Evolutionary conservation across 1,284 basidiomycete species (phyloP), one percentile per base, ranked within the genome.

Genomic region (Caloboletus inedulis): DNA sequence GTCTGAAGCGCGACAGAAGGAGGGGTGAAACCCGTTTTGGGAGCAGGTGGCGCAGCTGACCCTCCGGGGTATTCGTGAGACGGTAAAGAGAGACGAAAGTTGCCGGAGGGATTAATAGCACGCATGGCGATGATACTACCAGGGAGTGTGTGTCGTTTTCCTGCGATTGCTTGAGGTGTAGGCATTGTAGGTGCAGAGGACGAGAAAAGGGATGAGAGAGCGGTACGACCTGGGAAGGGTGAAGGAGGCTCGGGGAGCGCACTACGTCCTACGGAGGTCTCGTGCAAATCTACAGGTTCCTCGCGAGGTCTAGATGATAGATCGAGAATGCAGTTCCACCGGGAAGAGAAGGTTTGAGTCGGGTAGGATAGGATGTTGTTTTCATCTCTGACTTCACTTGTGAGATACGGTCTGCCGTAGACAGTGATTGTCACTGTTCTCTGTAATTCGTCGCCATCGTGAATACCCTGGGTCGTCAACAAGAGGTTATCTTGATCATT

Each of bases 261-360:
- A 47, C 74, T 82, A 7, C 72, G 75, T 41, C 71, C 72, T 10
- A 56, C 47, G 12, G 64, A 59, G 6, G 60, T 47, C 31, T 66
- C 63, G 27, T 61, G 54, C 4, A 60, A 47, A 30, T 62, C 58
- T 35, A 44, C 41, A 16, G 55, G 58, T 42, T 65, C 66, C 43
- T 65, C 64, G 30, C 55, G 57, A 29, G 60, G 65, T 44, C 66
- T 67, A 13, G 81, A 72, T 1, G 87, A 77, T 12, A 95, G 76
- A 64, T 94, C 91, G 29, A 96, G 81, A 1, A 88, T 74, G 57
- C 90, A 93, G 60, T 92, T 94, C 93, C 93, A 95, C 23, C 85
- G 75, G 0, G 90, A 92, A 1, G 84, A 81, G 69, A 94, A 95
- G 0, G 80, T 74, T 7, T 72, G 72, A 0, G 92, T 91, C 0